Percentiles rank a stretch among this genome's conserved stretches.
These are phyloP conservation scores for Peronospora belbahrii DNA, from an alignment of 352 stramenopile species.

Conservation along the genomic window DNA sequence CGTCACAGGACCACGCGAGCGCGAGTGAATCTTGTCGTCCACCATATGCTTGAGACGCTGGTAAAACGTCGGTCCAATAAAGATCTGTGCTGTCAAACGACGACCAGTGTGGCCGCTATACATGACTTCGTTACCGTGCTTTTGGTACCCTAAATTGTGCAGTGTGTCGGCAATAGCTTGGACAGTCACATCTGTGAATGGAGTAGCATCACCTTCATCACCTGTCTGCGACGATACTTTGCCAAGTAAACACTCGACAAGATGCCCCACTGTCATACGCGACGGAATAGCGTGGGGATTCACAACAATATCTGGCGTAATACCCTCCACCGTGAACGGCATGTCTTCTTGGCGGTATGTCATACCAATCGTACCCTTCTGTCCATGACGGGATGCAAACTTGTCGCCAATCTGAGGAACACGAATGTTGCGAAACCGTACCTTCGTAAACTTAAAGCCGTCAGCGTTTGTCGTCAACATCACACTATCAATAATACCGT, in stretches of 20 bases:
- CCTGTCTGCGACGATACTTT: slow-evolving; percentile 97
- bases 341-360: slow-evolving; percentile 99
- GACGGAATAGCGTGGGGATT: slow-evolving; percentile 99
- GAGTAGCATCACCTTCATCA: slow-evolving; percentile 96
- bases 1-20: slow-evolving; percentile 89
- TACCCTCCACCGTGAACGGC: slow-evolving; percentile 98
- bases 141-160: slow-evolving; percentile 97
- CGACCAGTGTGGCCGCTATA: slow-evolving; percentile 99
- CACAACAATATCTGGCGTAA: slow-evolving; percentile 99
- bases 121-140: slow-evolving; percentile 98
- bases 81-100: slow-evolving; percentile 93
- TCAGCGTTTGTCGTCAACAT: slow-evolving; percentile 97
- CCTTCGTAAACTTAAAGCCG: slow-evolving; percentile 96
- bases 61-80: slow-evolving; percentile 99
- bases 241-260: slow-evolving; percentile 99
- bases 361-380: slow-evolving; percentile 97
- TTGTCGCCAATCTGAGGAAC: slow-evolving; percentile 99
- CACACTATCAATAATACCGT: slow-evolving; percentile 98
- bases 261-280: slow-evolving; percentile 99
- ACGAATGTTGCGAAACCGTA: slow-evolving; percentile 97
- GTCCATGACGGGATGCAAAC: slow-evolving; percentile 90
- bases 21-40: slow-evolving; percentile 99
- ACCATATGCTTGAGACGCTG: slow-evolving; percentile 99
- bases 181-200: slow-evolving; percentile 98
- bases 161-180: slow-evolving; percentile 94